Base-by-base conservation (phyloP, 2,329 filamentous ascomycete genomes). In the Hypocreales sp. region DNA sequence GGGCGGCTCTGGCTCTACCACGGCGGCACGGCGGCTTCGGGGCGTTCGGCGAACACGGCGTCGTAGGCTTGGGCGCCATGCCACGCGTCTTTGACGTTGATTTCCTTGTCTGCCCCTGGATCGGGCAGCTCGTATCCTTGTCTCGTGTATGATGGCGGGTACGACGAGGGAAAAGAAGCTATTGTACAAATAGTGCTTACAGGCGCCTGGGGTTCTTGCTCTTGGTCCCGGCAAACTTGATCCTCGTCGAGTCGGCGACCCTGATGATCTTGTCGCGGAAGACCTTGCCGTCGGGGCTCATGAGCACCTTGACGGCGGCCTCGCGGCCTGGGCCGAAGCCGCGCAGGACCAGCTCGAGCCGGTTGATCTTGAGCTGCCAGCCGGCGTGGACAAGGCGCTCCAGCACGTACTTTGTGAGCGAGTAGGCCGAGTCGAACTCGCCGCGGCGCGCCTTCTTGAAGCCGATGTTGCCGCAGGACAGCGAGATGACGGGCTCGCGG, bases 201-300 rank as follows among this genome's bases (percentile, higher is more conserved):
- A 95, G 57, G 60, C 90, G 78, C 56, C 86, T 86, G 21, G 75
- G 78, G 50, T 76, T 81, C 52, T 68, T 70, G 60, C 83, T 87
- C 55, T 86, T 80, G 21, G 80, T 82, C 47, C 90, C 92, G 56
- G 86, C 90, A 63, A 95, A 93, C 64, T 98, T 98, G 53, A 95
- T 55, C 44, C 79, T 79, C 30, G 87, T 95, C 22, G 72, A 66
- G 57, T 98, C 90, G 18, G 80, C 74, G 34, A 98, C 79, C 41
- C 74, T 75, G 22, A 72, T 61, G 38, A 98, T 79, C 58, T 79
- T 73, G 18, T 67, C 60, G 40, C 83, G 70, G 38, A 95, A 55
- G 41, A 72, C 51, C 46, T 71, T 74, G 31, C 90, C 90, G 51
- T 98, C 87, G 14, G 65, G 74, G 20, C 87, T 86, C 53, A 98